Evolutionary conservation across 2,329 filamentous ascomycete genomes (phyloP).

Genomic region (Aspergillus ustus): DNA sequence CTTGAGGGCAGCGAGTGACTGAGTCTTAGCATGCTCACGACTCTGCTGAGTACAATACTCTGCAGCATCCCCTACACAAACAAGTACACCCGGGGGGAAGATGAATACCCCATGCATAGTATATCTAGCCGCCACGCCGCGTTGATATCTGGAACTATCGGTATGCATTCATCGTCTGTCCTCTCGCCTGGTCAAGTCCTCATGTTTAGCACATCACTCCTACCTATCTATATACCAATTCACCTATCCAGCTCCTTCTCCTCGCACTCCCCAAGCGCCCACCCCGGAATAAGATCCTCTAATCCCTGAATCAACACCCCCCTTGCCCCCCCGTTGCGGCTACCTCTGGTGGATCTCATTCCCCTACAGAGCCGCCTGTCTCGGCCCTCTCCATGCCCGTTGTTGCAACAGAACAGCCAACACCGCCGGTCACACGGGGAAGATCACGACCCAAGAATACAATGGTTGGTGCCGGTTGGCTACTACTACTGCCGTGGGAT

Average conservation of each 20-base stretch:
- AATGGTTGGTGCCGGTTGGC: not conserved
- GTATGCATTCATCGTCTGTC: slow-evolving; percentile 27
- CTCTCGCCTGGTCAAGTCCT: slow-evolving; percentile 34
- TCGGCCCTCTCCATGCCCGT: slow-evolving; percentile 36
- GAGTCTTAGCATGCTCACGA: no score
- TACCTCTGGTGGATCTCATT: slow-evolving; percentile 33
- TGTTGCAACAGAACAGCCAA: slow-evolving; percentile 36
- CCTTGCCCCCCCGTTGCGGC: no score
- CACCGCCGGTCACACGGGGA: slow-evolving; percentile 37
- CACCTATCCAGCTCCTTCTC: slow-evolving; percentile 23
- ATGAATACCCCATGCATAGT: no score
- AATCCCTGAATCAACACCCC: slow-evolving; percentile 20
- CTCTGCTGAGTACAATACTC: no score
- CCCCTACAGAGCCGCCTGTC: slow-evolving; percentile 37
- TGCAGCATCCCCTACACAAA: no score
- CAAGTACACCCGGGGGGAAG: no score
- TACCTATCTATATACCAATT: slow-evolving; percentile 26
- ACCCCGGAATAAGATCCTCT: slow-evolving; percentile 25
- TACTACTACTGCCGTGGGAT: no score
- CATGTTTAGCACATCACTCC: slow-evolving; percentile 32
- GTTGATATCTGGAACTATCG: no score
- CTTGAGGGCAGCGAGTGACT: no score
- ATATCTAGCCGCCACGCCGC: no score
- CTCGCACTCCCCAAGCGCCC: slow-evolving; percentile 19
- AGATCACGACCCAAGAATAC: not conserved